Base-by-base conservation (phyloP, 2,329 filamentous ascomycete species). In the Trichoderma semiorbis region DNA sequence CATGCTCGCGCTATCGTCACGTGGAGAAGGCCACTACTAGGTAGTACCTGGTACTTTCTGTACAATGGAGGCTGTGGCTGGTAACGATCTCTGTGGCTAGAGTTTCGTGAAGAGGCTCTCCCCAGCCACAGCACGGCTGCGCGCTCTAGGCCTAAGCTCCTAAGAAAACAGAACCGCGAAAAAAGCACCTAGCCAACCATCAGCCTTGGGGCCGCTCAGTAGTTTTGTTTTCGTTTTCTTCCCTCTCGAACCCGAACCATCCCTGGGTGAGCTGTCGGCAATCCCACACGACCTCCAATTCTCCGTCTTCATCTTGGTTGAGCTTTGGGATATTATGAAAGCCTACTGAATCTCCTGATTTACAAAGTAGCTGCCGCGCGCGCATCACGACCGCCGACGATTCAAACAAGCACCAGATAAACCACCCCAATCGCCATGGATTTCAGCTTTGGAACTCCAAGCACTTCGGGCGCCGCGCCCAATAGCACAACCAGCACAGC, bases 361-460 rank as follows among this genome's bases (percentile, higher is more conserved):
- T 47, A 47, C 64, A 55, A 55, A 68, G 43, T 57, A 60, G 47
- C 57, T 50, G 34, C 47, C 61, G 30, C 39, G 18, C 43, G 30
- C 43, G n/a, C 16, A 34, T 69, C 70, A 64, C 64, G 70, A 72
- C 55, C 39, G 39, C 39, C 60, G 66, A 69, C 71, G 53, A 70
- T 24, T 60, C 39, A 61, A 39, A 57, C 28, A 55, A 58, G 39
- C 61, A 55, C 36, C 57, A 50, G 32, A 47, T 39, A 62, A 64
- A 24, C 61, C 16, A 26, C 26, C n/a, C n/a, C 36, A 60, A 58
- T 50, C 61, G 32, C 70, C 72, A 84, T 84, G 82, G 78, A 81
- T 47, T 84, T 84, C 78, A 80, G 39, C 72, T 84, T 85, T 75
- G 78, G 79, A 73, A 75, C 77, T 70, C 73, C 76, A 72, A 74